A percentile compares a stretch with the other conserved stretches of the same genome.
These are phyloP conservation scores for Cutaneotrichosporon cavernicola DNA, from an alignment of 1,284 basidiomycete species.

Conservation along the genomic window DNA sequence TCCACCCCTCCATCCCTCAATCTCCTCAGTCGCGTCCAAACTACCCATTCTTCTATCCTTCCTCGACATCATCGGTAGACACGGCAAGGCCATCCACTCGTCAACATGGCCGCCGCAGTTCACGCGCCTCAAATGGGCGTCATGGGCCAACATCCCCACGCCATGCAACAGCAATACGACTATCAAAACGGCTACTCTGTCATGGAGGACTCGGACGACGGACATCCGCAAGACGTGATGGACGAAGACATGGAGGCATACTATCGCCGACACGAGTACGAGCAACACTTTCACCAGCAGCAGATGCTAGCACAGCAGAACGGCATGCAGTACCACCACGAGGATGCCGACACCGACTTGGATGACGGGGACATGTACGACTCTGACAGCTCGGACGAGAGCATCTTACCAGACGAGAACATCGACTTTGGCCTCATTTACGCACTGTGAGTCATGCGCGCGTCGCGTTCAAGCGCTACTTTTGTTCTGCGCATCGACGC, in stretches of 20 bases:
- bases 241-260: constrained; percentile 26
- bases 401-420: constrained; percentile 55
- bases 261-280: constrained; percentile 23
- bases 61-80: neutral
- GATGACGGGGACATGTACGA: constrained; percentile 42
- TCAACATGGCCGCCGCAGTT: constrained; percentile 21
- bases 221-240: constrained; percentile 25
- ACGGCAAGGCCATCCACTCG: neutral
- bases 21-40: neutral
- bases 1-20: neutral
- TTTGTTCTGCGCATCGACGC: neutral
- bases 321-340: constrained; percentile 21
- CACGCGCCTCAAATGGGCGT: constrained; percentile 16
- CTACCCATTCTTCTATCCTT: neutral
- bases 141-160: constrained; percentile 8
- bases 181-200: constrained; percentile 32
- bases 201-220: constrained; percentile 38
- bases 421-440: constrained; percentile 58
- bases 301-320: constrained; percentile 40
- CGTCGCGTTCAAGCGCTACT: neutral
- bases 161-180: constrained; percentile 18
- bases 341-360: constrained; percentile 21
- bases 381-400: constrained; percentile 50
- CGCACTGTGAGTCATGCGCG: constrained; percentile 51
- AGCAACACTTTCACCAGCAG: constrained; percentile 34